phyloP scores from a whole-genome alignment of 1,284 basidiomycete species.

The Tremellales sp. region DNA sequence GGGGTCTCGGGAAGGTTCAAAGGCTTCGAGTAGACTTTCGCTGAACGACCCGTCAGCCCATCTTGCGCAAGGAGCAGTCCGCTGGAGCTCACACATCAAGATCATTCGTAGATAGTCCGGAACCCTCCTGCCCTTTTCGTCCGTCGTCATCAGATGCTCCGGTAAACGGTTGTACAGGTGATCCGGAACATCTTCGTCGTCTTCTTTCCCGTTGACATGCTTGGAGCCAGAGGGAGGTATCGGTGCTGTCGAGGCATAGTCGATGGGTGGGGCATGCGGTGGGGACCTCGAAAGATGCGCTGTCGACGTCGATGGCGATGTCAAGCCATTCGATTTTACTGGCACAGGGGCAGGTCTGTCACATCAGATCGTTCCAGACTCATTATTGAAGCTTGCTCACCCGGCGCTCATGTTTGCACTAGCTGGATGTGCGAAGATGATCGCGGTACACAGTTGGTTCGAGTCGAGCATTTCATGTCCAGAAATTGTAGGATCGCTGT shows the following conservation, averaged over 20 bases:
- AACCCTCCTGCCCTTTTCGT: constrained; percentile 45
- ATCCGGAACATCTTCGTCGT: constrained; percentile 36
- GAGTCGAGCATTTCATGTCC: no score
- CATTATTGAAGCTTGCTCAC: no score
- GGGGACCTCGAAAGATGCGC: constrained; percentile 5
- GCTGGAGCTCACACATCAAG: constrained; percentile 57
- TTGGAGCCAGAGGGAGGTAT: constrained; percentile 29
- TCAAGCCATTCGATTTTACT: constrained; percentile 8
- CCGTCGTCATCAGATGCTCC: constrained; percentile 29
- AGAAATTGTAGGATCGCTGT: no score
- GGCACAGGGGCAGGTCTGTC: constrained; percentile 2
- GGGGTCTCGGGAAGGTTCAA: constrained; percentile 84
- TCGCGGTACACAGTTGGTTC: no score
- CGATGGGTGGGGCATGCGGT: constrained; percentile 28
- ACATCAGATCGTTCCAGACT: no score
- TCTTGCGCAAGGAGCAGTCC: not conserved
- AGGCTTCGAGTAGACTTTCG: constrained; percentile 79
- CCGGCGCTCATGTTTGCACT: no score
- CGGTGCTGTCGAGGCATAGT: constrained; percentile 48
- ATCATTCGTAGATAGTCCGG: constrained; percentile 95
- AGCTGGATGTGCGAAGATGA: no score
- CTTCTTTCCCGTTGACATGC: constrained; percentile 30
- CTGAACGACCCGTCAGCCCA: constrained; percentile 22
- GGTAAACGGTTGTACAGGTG: constrained; percentile 48
- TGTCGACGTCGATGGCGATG: constrained; percentile 9